phyloP scores from a whole-genome alignment of 2,329 filamentous ascomycete species.

The Ophiostoma tasmaniense region DNA sequence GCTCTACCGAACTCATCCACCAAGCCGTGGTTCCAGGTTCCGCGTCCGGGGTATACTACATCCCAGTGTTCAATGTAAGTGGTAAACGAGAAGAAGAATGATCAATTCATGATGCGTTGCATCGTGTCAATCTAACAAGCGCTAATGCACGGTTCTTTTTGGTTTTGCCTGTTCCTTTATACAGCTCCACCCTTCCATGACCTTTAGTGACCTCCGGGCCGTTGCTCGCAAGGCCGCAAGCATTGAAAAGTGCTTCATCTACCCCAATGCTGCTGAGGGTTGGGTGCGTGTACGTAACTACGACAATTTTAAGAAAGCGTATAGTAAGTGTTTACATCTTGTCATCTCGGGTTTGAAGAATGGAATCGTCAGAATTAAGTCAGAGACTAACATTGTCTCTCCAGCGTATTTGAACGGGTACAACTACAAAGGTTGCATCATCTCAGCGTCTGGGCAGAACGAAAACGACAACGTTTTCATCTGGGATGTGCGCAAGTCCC shows the following conservation, averaged over 20 bases:
- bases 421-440: not conserved
- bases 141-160: slow-evolving; percentile 1
- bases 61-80: slow-evolving; percentile 18
- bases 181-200: slow-evolving; percentile 12
- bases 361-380: not conserved
- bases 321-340: slow-evolving; percentile 1
- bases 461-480: slow-evolving; percentile 9
- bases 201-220: slow-evolving; percentile 8
- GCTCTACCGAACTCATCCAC: slow-evolving; percentile 2
- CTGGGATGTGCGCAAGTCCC: slow-evolving; percentile 13
- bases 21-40: slow-evolving; percentile 8
- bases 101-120: not conserved
- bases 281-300: slow-evolving; percentile 15
- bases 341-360: not conserved
- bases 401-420: slow-evolving; percentile 12
- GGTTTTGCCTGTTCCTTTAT: not conserved
- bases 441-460: slow-evolving; percentile 14
- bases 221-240: not conserved
- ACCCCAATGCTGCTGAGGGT: slow-evolving; percentile 10
- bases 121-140: not conserved
- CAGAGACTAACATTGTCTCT: not conserved
- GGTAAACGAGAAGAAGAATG: not conserved
- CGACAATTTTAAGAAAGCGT: slow-evolving; percentile 5
- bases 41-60: slow-evolving; percentile 13
- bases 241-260: slow-evolving; percentile 17